Conservation (phyloP, 2,329 filamentous ascomycete species). For the Phialocephala sp. region DNA sequence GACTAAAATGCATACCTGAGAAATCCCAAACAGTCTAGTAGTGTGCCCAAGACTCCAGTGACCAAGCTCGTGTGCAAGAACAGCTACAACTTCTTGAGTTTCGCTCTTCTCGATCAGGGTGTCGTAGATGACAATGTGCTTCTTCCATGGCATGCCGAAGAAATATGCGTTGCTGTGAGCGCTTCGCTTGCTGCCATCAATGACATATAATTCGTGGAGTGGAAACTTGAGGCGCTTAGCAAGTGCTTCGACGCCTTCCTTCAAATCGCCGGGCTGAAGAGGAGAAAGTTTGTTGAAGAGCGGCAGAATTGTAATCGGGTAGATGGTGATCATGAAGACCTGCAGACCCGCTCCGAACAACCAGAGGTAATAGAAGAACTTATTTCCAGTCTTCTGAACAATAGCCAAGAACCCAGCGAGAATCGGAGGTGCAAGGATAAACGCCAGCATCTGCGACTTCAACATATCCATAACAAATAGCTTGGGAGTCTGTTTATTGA, state of each 20-base stretch:
- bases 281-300: constrained; percentile 98
- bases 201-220: constrained; percentile 90
- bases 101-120: constrained; percentile 96
- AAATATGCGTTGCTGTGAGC: constrained; percentile 94
- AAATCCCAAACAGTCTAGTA: constrained; percentile 86
- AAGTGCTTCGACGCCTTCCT: constrained; percentile 84
- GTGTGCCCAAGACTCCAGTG: constrained; percentile 98
- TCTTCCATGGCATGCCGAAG: constrained; percentile 98
- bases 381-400: constrained; percentile 88
- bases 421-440: constrained; percentile 83
- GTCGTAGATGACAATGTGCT: constrained; percentile 99
- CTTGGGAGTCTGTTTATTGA: constrained; percentile 95
- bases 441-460: constrained; percentile 84
- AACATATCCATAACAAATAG: constrained; percentile 89
- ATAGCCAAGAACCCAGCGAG: constrained; percentile 93
- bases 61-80: constrained; percentile 92
- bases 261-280: constrained; percentile 83
- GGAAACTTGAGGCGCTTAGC: constrained; percentile 88
- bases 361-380: constrained; percentile 99
- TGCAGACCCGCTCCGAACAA: constrained; percentile 88
- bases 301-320: constrained; percentile 91
- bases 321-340: constrained; percentile 94
- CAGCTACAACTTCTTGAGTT: constrained; percentile 89
- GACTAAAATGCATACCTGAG: constrained; percentile 61
- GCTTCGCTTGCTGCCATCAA: constrained; percentile 87